These are phyloP conservation scores for Suillus occidentalis DNA, from an alignment of 768 basidiomycete species.

Conservation along the genomic window DNA sequence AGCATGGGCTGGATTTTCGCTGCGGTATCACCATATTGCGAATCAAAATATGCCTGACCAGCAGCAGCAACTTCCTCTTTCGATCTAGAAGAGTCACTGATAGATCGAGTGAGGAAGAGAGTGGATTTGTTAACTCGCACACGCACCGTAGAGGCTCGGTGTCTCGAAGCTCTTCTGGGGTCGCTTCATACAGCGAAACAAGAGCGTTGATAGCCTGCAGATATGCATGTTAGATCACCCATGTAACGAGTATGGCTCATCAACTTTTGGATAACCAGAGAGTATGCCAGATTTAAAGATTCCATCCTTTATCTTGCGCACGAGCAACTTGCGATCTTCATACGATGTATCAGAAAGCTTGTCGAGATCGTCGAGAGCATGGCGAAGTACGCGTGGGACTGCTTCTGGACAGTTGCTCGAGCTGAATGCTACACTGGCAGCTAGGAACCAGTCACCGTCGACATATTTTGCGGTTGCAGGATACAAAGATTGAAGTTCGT, in stretches of 20 bases:
- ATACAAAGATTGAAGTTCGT: constrained; percentile 45
- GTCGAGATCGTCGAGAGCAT: constrained; percentile 47
- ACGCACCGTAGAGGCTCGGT: constrained; percentile 45
- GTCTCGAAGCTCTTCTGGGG: constrained; percentile 53
- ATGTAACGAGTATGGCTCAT: neutral
- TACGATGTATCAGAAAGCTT: constrained; percentile 21
- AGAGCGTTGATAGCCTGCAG: constrained; percentile 60
- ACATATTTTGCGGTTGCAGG: constrained; percentile 33
- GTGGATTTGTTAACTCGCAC: neutral
- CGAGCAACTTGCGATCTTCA: constrained; percentile 42
- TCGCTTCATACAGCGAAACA: constrained; percentile 48
- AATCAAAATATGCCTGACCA: constrained; percentile 46
- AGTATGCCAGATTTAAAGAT: constrained; percentile 61
- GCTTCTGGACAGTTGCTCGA: constrained; percentile 60
- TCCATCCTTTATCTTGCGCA: constrained; percentile 57
- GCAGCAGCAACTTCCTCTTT: constrained; percentile 42
- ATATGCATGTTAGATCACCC: neutral
- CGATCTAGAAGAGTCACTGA: constrained; percentile 43
- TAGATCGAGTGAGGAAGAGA: neutral
- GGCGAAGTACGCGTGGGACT: constrained; percentile 53
- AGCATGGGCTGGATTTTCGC: constrained; percentile 46
- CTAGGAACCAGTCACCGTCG: constrained; percentile 57
- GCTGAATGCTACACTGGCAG: constrained; percentile 56
- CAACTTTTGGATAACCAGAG: constrained; percentile 60
- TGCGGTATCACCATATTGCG: constrained; percentile 59